Base-by-base conservation (phyloP, 2,329 filamentous ascomycete species). In the Penicillium sp. region DNA sequence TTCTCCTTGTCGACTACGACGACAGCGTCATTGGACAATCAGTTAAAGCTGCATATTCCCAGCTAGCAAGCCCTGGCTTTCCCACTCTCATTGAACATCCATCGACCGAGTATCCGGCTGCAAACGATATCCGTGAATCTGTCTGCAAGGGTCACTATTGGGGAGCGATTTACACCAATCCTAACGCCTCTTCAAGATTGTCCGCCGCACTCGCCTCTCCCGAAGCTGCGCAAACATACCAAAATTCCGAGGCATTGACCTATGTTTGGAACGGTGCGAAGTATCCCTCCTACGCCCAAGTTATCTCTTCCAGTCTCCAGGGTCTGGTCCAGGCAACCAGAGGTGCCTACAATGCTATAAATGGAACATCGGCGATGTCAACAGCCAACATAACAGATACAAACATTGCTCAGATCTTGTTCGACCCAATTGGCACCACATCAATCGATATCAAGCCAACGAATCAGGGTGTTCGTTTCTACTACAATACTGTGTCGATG, bases 401-500 rank as follows among this genome's bases (percentile, higher is more conserved):
- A 8, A 60, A 61, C 6, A 69, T 67, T 2, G 49, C 74, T 2
- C 67, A 73, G 47, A 66, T 69, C 10, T 66, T 78, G 42, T 65
- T 75, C 6, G 61, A 75, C 43, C 76, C 76, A 2, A 76, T 76
- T 57, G 47, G 61, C 9, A 64, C 71, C 0, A 64, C 56, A 2
- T 65, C 61, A 6, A 59, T 69, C 50, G 75, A 80, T 62, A 72
- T 79, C 59, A 70, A 77, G 58, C 68, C 72, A 0, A 78, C 75
- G 0, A 59, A 66, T 0, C 75, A 80, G 53, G 75, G 76, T 6
- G 68, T 73, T 1, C 65, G 75, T 2, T 65, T 77, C 1, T 67
- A 79, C 50, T 77, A 78, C 65, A 80, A 79, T 63, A 79, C 75
- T 0, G 64, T 78, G 10, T 66, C 72, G 3, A 73, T 79, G 58